Percentiles rank a stretch among this genome's conserved stretches.
phyloP scores from a whole-genome alignment of 805 yeast species.

The Candida schatavii region DNA sequence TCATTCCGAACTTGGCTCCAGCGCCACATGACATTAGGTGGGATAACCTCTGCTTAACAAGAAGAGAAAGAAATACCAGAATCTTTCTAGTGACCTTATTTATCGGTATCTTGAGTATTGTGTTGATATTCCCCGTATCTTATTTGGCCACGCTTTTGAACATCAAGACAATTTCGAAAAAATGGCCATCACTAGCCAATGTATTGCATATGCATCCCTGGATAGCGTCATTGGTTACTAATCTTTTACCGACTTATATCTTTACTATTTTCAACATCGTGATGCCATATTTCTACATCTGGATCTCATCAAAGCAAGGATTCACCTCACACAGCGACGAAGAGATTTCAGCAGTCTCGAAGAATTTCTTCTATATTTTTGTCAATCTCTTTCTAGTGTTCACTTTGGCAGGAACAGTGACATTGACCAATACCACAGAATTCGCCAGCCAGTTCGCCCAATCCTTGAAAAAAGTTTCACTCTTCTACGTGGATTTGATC shows the following conservation, averaged over 20 bases:
- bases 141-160: conserved; percentile 82
- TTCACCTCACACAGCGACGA: conserved; percentile 90
- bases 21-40: conserved; percentile 95
- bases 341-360: conserved; percentile 83
- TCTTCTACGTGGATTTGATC: conserved; percentile 86
- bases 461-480: conserved; percentile 72
- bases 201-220: conserved; percentile 61
- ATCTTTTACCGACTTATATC: conserved; percentile 85
- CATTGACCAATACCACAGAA: conserved; percentile 75
- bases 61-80: conserved; percentile 66
- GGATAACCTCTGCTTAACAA: conserved; percentile 82
- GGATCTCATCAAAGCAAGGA: conserved; percentile 82
- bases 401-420: conserved; percentile 90
- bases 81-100: conserved; percentile 61
- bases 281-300: conserved; percentile 83
- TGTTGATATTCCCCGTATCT: conserved; percentile 79
- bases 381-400: conserved; percentile 91
- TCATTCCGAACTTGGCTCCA: conserved; percentile 85
- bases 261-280: conserved; percentile 80
- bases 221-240: conserved; percentile 81
- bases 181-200: conserved; percentile 81
- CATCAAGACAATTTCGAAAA: conserved; percentile 68
- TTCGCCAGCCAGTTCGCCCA: conserved; percentile 84
- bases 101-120: conserved; percentile 66
- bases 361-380: conserved; percentile 91